A percentile compares a stretch with the other conserved stretches of the same genome.
Evolutionary conservation across 2,329 filamentous ascomycete genomes (phyloP).

Genomic region (Arthrobotrys iridis): DNA sequence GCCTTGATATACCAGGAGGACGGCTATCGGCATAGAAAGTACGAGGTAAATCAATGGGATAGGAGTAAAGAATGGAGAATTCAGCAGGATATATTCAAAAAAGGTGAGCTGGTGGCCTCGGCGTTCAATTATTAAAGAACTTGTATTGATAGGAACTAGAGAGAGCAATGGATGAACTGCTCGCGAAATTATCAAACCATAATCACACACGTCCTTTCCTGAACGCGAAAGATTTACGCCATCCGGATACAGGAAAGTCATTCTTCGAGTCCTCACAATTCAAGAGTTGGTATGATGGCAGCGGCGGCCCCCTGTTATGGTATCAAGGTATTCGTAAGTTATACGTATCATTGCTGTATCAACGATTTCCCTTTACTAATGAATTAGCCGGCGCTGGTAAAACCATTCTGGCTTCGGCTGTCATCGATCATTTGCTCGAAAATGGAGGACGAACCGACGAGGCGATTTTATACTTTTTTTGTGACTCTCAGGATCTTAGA

Average conservation of each 20-base stretch:
- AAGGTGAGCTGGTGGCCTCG: neutral
- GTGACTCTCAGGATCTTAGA: neutral
- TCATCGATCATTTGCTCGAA: constrained; percentile 3
- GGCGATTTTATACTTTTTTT: constrained; percentile 3
- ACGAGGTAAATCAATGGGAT: neutral
- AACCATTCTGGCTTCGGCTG: constrained; percentile 1
- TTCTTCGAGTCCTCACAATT: constrained; percentile 1
- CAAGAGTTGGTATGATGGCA: constrained; percentile 6
- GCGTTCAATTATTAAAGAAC: neutral
- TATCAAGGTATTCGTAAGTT: constrained; percentile 18
- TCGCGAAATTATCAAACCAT: neutral
- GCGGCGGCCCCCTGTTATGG: neutral
- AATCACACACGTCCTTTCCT: constrained; percentile 1
- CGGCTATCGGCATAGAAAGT: constrained; percentile 13
- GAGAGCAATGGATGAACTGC: neutral
- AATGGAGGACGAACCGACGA: neutral
- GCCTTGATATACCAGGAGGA: constrained; percentile 4
- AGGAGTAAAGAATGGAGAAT: neutral
- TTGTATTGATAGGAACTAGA: neutral
- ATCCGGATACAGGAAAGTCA: neutral
- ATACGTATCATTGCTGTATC: neutral
- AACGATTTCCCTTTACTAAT: neutral
- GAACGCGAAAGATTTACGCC: neutral
- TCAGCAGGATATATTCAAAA: neutral
- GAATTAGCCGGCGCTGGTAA: constrained; percentile 8